A percentile compares a stretch with the other conserved stretches of the same genome.
These are phyloP conservation scores for Lenwebbia sp. DNA, from an alignment of 345 rosid genomes.

Conservation along the genomic window DNA sequence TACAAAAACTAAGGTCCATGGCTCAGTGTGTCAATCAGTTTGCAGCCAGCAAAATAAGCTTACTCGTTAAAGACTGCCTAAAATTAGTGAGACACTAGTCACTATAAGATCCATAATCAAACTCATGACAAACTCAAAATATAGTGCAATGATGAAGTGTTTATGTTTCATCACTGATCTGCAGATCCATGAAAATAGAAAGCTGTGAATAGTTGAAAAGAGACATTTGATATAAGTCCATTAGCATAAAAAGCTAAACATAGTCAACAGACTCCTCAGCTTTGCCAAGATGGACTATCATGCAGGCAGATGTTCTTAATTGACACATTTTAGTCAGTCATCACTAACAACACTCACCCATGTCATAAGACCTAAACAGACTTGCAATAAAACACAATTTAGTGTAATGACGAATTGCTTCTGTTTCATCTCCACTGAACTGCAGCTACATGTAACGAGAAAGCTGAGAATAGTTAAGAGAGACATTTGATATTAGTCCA, in stretches of 20 bases:
- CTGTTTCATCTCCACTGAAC: constrained; percentile 23
- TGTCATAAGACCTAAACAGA: background rate
- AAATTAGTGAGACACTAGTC: background rate
- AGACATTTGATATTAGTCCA: constrained; percentile 20
- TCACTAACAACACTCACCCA: background rate
- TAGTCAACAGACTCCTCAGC: constrained; percentile 6
- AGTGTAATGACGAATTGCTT: background rate
- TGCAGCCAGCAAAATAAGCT: background rate
- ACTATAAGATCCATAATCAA: background rate
- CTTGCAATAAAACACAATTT: background rate
- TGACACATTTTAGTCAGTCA: background rate
- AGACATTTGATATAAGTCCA: constrained; percentile 12
- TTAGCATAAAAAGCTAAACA: constrained; percentile 32
- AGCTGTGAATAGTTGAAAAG: background rate
- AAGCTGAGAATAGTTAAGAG: constrained; percentile 4
- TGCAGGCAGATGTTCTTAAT: too few relatives aligned
- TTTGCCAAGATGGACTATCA: constrained; percentile 13
- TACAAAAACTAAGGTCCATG: background rate
- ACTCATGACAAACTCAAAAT: background rate
- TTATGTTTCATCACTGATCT: constrained; percentile 15
- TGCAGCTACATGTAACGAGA: constrained; percentile 5
- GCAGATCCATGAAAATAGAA: constrained; percentile 2
- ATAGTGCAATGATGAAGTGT: background rate
- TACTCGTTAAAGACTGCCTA: background rate
- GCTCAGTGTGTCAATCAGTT: background rate